Percentiles rank a stretch among this genome's conserved stretches.
These are phyloP conservation scores for Komagataella pseudopastoris DNA, from an alignment of 805 yeast species.

Conservation along the genomic window DNA sequence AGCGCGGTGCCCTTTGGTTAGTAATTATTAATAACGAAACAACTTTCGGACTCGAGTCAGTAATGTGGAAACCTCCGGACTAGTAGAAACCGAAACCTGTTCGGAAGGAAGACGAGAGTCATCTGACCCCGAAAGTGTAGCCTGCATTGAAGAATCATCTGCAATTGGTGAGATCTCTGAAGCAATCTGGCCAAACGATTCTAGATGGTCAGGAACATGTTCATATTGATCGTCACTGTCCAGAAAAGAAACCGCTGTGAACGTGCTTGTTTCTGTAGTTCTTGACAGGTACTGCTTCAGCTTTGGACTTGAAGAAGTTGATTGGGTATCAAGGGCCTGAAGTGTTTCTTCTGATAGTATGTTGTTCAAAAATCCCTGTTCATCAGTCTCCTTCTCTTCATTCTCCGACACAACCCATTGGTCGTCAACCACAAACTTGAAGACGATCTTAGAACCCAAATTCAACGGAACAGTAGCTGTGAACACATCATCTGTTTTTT, in stretches of 20 bases:
- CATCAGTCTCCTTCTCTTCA: constrained; percentile 25
- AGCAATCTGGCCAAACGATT: neutral
- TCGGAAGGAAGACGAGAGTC: neutral
- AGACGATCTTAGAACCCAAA: neutral
- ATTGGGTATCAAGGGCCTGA: neutral
- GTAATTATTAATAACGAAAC: neutral
- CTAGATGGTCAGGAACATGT: neutral
- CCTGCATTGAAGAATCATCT: neutral
- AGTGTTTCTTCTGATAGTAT: constrained; percentile 14
- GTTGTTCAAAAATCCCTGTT: constrained; percentile 37
- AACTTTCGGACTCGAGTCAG: neutral
- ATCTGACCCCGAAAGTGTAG: neutral
- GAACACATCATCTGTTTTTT: constrained; percentile 26
- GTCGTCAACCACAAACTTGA: constrained; percentile 40
- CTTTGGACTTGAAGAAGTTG: neutral
- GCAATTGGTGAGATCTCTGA: neutral
- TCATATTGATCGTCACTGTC: neutral
- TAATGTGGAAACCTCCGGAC: neutral
- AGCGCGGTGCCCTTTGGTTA: neutral
- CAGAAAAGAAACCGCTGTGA: neutral
- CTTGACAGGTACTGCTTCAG: neutral
- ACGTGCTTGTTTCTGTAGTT: neutral
- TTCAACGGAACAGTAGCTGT: constrained; percentile 27
- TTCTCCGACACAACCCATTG: constrained; percentile 31
- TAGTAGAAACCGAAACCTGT: neutral